phyloP scores from a whole-genome alignment of 306 rosid genomes.

The Oemleria cerasiformis region DNA sequence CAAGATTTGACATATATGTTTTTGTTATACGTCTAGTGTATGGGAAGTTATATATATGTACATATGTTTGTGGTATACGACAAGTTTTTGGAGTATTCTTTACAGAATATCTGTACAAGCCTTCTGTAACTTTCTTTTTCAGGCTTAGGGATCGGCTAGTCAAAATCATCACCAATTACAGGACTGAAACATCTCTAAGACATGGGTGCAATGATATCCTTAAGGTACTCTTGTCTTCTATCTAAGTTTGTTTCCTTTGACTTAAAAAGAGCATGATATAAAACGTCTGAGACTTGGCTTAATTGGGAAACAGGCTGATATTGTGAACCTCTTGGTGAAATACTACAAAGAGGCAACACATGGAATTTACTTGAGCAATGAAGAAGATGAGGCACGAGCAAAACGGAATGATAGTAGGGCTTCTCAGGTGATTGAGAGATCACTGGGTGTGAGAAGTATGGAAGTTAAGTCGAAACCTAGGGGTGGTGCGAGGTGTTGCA shows the following conservation, averaged over 20 bases:
- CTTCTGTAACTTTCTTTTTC: slow-evolving; percentile 22
- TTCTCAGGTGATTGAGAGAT: slow-evolving; percentile 53
- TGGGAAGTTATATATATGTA: neutral
- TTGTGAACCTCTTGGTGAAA: slow-evolving; percentile 79
- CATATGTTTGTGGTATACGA: neutral
- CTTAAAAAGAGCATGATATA: slow-evolving; percentile 4
- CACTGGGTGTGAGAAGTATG: slow-evolving; percentile 41
- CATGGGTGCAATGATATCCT: slow-evolving; percentile 97
- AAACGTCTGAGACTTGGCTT: slow-evolving; percentile 27
- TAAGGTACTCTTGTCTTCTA: slow-evolving; percentile 48
- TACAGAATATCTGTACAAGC: neutral
- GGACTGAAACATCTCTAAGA: slow-evolving; percentile 94
- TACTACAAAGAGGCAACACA: slow-evolving; percentile 89
- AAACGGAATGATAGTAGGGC: slow-evolving; percentile 48
- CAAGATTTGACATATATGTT: neutral
- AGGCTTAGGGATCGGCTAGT: slow-evolving; percentile 97
- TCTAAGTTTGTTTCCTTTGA: slow-evolving; percentile 10
- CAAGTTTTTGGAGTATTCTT: neutral
- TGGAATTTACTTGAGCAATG: slow-evolving; percentile 73
- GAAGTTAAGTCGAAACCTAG: slow-evolving; percentile 72
- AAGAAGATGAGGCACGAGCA: slow-evolving; percentile 60
- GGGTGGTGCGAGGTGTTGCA: slow-evolving; percentile 98
- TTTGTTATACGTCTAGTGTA: too few relatives aligned
- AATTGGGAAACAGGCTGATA: slow-evolving; percentile 65
- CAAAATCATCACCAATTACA: slow-evolving; percentile 84